Conservation (phyloP, 1,284 basidiomycete species). For the Ceratobasidium sp. region DNA sequence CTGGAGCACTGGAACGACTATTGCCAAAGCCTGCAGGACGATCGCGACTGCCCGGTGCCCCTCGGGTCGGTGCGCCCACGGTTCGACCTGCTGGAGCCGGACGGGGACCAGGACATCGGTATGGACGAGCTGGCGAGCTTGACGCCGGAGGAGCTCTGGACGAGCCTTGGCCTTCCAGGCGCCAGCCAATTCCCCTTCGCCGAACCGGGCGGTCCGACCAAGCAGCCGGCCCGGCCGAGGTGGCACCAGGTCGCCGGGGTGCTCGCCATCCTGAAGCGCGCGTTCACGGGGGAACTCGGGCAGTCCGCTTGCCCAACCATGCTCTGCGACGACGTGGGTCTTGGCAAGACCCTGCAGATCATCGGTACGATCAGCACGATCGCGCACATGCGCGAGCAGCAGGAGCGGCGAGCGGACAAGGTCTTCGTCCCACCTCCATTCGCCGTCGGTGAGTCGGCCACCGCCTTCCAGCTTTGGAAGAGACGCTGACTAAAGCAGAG, state of each 20-base stretch:
- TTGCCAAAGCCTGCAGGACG: neutral
- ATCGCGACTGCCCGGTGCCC: neutral
- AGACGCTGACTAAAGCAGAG: neutral
- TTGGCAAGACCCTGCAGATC: conserved; percentile 6
- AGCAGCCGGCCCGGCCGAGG: neutral
- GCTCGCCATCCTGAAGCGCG: neutral
- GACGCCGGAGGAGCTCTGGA: neutral
- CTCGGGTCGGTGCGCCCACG: neutral
- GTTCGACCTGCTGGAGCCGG: neutral
- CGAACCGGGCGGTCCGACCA: neutral
- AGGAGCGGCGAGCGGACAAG: neutral
- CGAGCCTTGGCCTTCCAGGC: neutral
- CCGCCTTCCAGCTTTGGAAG: neutral
- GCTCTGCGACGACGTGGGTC: conserved; percentile 19
- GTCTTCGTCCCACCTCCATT: neutral
- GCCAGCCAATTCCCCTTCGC: conserved; percentile 9
- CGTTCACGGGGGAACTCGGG: neutral
- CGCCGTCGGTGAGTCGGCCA: neutral
- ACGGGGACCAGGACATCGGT: conserved; percentile 8
- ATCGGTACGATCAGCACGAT: conserved; percentile 4
- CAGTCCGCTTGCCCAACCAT: neutral
- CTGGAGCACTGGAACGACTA: neutral
- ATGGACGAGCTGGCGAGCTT: neutral
- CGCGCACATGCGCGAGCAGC: conserved; percentile 6
- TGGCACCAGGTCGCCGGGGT: conserved; percentile 32